Base-by-base conservation (phyloP, 2,329 filamentous ascomycete genomes). In the Fusarium chlamydosporum region DNA sequence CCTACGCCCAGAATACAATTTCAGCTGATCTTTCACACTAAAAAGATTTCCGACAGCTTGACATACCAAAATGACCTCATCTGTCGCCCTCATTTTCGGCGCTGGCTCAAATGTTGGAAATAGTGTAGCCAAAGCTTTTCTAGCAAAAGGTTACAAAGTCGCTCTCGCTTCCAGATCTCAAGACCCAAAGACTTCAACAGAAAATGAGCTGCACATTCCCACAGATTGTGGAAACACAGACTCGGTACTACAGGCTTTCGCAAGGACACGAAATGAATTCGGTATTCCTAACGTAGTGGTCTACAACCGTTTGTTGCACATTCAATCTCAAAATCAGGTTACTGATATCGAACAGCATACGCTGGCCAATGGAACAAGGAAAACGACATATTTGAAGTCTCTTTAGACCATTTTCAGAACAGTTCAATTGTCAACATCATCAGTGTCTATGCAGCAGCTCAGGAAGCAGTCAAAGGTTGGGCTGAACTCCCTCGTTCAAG, bases 271-370 rank as follows among this genome's bases (percentile, higher is more conserved):
- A 1, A 20, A 4, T 10, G 34, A 20, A 10, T 59, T 65, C 0
- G 61, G 60, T 0, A 15, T 65, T 20, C 61, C 61, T 1, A 63
- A 41, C 4, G 40, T 65, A 0, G 52, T 65, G 8, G 33, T 65
- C 4, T 65, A 65, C 11, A 65, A 65, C 3, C 37, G 52, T 42
- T 0, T 18, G 29, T 67, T 1, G 2, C 3, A 0, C 3, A 5
- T 3, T 6, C 0, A 10, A 6, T 10, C 1, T 0, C 23, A 3
- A 0, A 23, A 0, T 1, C 3, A 0, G 0, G 16, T 2, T 0
- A 4, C 26, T 55, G 4, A 62, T 20, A 4, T 1, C 2, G 1
- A 11, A 2, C 1, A 62, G 60, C 60, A 6, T 62, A 8, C 4
- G 29, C 27, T 16, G 29, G 38, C 10, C 8, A 50, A 16, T 18